Evolutionary conservation across 768 basidiomycete species (phyloP), one percentile per base, ranked within the genome.

Genomic region (Xerocomus brunneocitrinus): DNA sequence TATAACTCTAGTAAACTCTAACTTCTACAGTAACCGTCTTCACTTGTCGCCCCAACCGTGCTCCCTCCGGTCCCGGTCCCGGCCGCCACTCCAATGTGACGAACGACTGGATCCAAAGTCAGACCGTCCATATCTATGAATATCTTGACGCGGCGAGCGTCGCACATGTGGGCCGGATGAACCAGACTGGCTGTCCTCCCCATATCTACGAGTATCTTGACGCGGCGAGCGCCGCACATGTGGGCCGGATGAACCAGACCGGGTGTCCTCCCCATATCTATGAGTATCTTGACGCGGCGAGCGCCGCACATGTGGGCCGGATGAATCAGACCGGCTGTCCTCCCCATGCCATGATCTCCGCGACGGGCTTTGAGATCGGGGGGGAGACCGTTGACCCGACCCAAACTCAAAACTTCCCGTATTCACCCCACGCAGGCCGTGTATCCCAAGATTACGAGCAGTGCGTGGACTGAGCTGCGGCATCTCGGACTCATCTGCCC

Each of bases 361-460:
- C 5, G 62, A 34, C 5, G 52, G 42, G 10, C 46, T 52, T 25
- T 24, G 35, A 8, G 34, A 13, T 32, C 46, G 41, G 28, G 60
- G 42, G 13, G 52, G 53, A 41, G 62, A 34, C 6, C 46, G 55
- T 30, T 51, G 50, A 39, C 31, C 55, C 40, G 48, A 0, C 28
- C 50, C 52, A 41, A 34, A 38, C 3, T 51, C 35, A 16, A 35
- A 38, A 25, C 47, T 47, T 19, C 52, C 30, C 12, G 52, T 52
- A 16, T 67, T 67, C 35, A 69, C 58, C 44, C 67, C 67, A 22
- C 54, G 54, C 25, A 73, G 61, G 1, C 76, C 74, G 46, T 67
- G 72, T 62, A 83, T 60, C 5, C 73, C 72, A 72, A 84, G 80
- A 70, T 74, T 80, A 38, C 77, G 78, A 28, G 79, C 74, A 8